phyloP scores from a whole-genome alignment of 2,329 filamentous ascomycete genomes.

The Exserohilum rostratum region DNA sequence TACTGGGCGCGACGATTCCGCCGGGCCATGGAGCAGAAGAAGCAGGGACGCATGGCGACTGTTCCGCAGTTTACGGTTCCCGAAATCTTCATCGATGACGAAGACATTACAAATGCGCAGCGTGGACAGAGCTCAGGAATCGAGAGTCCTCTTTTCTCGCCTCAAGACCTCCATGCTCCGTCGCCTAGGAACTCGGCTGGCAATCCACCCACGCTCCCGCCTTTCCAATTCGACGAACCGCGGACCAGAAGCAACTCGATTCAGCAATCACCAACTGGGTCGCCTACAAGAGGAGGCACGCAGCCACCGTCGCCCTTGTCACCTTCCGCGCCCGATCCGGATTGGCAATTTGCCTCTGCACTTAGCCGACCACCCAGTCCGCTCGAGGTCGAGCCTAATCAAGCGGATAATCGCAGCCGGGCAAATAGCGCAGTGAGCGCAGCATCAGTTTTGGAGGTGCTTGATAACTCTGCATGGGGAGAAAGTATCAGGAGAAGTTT shows the following conservation, averaged over 20 bases:
- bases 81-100: conserved; percentile 87
- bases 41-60: conserved; percentile 72
- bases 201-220: conserved; percentile 34
- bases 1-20: conserved; percentile 88
- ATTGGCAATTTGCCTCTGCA: conserved; percentile 57
- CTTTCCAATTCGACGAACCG: conserved; percentile 26
- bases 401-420: conserved; percentile 59
- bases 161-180: conserved; percentile 34
- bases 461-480: conserved; percentile 91
- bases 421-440: conserved; percentile 74
- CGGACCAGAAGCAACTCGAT: conserved; percentile 48
- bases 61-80: conserved; percentile 83
- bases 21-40: conserved; percentile 73
- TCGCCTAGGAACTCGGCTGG: conserved; percentile 32
- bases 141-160: conserved; percentile 43
- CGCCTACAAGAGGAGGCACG: conserved; percentile 38
- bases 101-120: conserved; percentile 58
- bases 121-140: conserved; percentile 45
- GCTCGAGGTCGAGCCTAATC: conserved; percentile 40
- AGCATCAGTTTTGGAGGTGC: conserved; percentile 78
- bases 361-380: conserved; percentile 48
- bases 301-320: conserved; percentile 38
- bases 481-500: conserved; percentile 90
- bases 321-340: conserved; percentile 32
- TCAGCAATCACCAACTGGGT: conserved; percentile 45